A percentile compares a stretch with the other conserved stretches of the same genome.
Conservation (phyloP, 306 rosid species). For the Lagenaria siceraria region DNA sequence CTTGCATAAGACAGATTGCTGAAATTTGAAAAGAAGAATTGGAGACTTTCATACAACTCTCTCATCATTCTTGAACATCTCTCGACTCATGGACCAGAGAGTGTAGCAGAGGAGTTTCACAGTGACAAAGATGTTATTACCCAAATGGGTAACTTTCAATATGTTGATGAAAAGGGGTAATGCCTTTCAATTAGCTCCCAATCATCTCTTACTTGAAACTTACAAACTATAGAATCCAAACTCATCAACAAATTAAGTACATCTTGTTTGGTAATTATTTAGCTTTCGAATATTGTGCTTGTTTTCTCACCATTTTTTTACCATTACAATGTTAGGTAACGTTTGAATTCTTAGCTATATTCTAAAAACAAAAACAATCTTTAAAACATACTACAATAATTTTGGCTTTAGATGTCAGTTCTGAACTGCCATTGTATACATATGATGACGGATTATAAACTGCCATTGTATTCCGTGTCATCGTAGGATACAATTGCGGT, state of each 20-base stretch:
- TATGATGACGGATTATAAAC: too few species aligned
- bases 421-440: too few species aligned
- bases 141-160: slow-evolving; percentile 54
- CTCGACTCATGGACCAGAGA: slow-evolving; percentile 93
- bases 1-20: slow-evolving; percentile 31
- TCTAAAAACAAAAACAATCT: too few species aligned
- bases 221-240: not conserved
- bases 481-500: too few species aligned
- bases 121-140: slow-evolving; percentile 43
- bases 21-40: slow-evolving; percentile 68
- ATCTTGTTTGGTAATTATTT: too few species aligned
- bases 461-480: too few species aligned
- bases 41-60: slow-evolving; percentile 77
- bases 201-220: not conserved
- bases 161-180: slow-evolving; percentile 63
- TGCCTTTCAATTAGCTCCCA: not conserved
- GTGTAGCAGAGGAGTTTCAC: slow-evolving; percentile 65
- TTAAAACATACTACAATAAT: too few species aligned
- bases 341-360: too few species aligned
- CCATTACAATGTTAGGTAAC: too few species aligned
- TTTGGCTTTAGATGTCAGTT: too few species aligned
- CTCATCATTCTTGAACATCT: slow-evolving; percentile 60
- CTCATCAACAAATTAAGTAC: not conserved
- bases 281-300: too few species aligned
- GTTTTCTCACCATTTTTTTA: too few species aligned